Base-by-base conservation (phyloP, 352 stramenopile species). In the Phytophthora vignae region DNA sequence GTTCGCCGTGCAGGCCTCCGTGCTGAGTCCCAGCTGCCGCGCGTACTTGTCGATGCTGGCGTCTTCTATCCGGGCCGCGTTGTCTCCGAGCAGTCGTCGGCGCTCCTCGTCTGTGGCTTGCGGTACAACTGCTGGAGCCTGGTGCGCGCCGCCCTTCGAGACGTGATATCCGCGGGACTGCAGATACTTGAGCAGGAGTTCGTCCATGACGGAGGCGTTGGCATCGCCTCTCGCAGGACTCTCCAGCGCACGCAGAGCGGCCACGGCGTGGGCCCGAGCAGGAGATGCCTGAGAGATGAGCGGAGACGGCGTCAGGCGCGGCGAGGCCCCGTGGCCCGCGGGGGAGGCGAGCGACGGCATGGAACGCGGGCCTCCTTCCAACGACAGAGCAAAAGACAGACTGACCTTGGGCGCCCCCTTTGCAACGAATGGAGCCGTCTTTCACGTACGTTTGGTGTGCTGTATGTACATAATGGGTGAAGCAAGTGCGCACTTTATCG, bases 161-260 rank as follows among this genome's bases (percentile, higher is more conserved):
- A 93, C 66, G 29, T 87, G 69, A 64, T 93, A 92, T 1, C 86
- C 86, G 49, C 79, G 62, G 12, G 74, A 71, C 54, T 82, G 77
- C 55, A 93, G 71, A 73, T 92, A 93, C 74, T 92, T 80, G 50
- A 88, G 72, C 81, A 93, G 64, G 21, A 93, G 74, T 61, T 91
- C 74, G 66, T 93, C 86, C 82, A 91, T 90, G 60, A 87, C 69
- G 55, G 60, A 56, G 25, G 46, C 63, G 17, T 70, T 74, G 12
- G 22, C 31, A 61, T 77, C 73, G 4, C 19, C 40, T 63, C 40
- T 64, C 36, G 53, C 33, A 55, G 71, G 33, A 19, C 21, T 31
- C n/a, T 52, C 60, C 33, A 64, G 19, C 8, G 71, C 66, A 2
- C 22, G 58, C 40, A 61, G 36, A 3, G 55, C 46, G 5, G 71